Conservation (phyloP, 2,329 filamentous ascomycete genomes). For the Pleoardoris graminearum region DNA sequence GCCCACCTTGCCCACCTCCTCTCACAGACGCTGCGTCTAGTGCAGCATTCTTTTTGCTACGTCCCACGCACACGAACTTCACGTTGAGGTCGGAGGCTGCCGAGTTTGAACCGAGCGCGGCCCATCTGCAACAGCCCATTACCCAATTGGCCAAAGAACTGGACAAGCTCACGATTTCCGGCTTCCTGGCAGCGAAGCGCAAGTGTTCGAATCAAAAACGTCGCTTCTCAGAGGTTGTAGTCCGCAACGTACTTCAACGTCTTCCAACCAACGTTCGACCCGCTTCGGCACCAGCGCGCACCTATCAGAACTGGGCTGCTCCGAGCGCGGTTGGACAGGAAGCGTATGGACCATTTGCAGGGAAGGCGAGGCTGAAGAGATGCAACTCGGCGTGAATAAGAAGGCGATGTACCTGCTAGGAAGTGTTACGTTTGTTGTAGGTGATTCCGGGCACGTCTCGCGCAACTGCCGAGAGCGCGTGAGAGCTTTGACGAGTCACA, state of each 20-base stretch:
- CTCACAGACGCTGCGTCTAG: no score
- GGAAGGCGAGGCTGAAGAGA: slow-evolving; percentile 13
- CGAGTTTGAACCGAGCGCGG: slow-evolving; percentile 25
- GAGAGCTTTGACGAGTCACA: background rate
- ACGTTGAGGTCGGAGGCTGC: slow-evolving; percentile 27
- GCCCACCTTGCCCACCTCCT: no score
- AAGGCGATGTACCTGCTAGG: no score
- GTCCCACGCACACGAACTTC: slow-evolving; percentile 16
- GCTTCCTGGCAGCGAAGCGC: slow-evolving; percentile 21
- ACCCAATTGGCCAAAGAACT: slow-evolving; percentile 6
- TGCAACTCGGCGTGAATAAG: no score
- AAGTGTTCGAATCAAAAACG: slow-evolving; percentile 16
- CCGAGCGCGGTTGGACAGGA: slow-evolving; percentile 10
- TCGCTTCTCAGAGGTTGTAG: slow-evolving; percentile 21
- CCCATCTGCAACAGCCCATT: slow-evolving; percentile 1
- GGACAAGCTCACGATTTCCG: slow-evolving; percentile 27
- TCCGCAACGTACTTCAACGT: slow-evolving; percentile 13
- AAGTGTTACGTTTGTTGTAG: no score
- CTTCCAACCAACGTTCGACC: slow-evolving; percentile 6
- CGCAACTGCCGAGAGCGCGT: slow-evolving; percentile 4
- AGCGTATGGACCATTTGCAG: slow-evolving; percentile 1
- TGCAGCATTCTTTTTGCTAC: no score
- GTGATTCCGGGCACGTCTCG: no score
- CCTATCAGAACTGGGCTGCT: slow-evolving; percentile 8
- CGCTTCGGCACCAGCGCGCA: background rate